A percentile compares a stretch with the other conserved stretches of the same genome.
Evolutionary conservation across 768 basidiomycete species (phyloP).

Genomic region (Naematelia encephala): DNA sequence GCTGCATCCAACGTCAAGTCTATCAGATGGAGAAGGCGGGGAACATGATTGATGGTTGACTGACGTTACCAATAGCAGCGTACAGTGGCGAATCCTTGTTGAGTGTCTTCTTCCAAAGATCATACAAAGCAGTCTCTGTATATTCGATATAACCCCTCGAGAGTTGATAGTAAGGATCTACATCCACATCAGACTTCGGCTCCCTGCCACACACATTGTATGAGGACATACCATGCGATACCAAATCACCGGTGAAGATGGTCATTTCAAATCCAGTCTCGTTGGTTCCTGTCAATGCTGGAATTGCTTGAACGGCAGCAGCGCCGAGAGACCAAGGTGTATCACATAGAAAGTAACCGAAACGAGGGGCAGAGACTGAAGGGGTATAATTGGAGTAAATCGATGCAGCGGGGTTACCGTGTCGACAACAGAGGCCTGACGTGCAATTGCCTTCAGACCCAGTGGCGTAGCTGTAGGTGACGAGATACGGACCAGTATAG

Average conservation of each 20-base stretch:
- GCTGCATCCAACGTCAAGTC: slow-evolving; percentile 30
- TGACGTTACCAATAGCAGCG: slow-evolving; percentile 64
- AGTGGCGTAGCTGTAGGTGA: slow-evolving; percentile 55
- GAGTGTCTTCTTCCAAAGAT: slow-evolving; percentile 63
- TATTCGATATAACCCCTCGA: slow-evolving; percentile 8
- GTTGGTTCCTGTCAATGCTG: slow-evolving; percentile 62
- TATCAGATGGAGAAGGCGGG: background rate
- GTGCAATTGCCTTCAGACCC: slow-evolving; percentile 72
- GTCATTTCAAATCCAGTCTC: slow-evolving; percentile 64
- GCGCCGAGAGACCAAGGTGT: slow-evolving; percentile 62
- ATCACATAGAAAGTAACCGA: slow-evolving; percentile 65
- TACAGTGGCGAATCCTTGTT: slow-evolving; percentile 67
- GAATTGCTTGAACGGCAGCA: slow-evolving; percentile 66
- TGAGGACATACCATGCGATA: slow-evolving; percentile 58
- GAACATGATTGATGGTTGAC: background rate
- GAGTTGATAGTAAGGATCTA: slow-evolving; percentile 61
- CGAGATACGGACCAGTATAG: too few relatives aligned
- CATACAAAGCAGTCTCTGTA: slow-evolving; percentile 56
- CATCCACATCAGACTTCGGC: too few relatives aligned
- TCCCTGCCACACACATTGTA: too few relatives aligned
- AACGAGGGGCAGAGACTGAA: slow-evolving; percentile 64
- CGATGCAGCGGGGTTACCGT: slow-evolving; percentile 50
- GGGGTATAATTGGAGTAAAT: slow-evolving; percentile 57
- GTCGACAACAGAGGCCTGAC: slow-evolving; percentile 64
- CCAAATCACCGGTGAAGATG: slow-evolving; percentile 70